Evolutionary conservation across 352 stramenopile genomes (phyloP).

Genomic region (Aphanomyces stellatus): DNA sequence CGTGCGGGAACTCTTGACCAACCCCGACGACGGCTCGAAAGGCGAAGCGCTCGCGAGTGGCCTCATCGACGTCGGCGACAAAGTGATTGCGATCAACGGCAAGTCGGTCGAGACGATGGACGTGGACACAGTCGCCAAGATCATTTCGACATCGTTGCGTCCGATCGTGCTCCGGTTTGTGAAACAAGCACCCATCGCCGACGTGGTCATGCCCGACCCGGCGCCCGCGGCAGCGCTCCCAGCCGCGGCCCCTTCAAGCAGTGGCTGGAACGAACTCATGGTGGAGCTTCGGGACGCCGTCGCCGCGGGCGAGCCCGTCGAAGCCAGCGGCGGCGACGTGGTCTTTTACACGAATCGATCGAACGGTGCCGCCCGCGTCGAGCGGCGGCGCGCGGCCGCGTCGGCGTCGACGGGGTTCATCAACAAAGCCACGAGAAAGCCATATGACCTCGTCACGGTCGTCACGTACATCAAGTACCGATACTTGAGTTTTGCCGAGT

Average conservation of each 20-base stretch:
- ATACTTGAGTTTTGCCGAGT: conserved; percentile 1
- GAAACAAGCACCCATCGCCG: neutral
- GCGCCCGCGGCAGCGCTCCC: neutral
- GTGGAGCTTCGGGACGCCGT: neutral
- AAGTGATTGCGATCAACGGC: conserved; percentile 11
- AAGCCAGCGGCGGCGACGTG: neutral
- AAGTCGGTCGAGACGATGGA: neutral
- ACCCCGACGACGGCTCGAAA: neutral
- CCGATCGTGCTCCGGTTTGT: neutral
- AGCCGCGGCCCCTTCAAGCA: neutral
- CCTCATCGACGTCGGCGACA: neutral
- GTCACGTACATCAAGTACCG: neutral
- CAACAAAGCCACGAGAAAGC: neutral
- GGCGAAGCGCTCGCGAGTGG: neutral
- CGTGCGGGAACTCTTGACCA: conserved; percentile 3
- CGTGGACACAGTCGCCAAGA: neutral
- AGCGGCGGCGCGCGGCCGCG: neutral
- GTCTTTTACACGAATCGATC: neutral
- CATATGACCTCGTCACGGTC: neutral
- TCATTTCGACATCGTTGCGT: neutral
- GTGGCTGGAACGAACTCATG: neutral
- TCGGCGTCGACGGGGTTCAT: neutral
- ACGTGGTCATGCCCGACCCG: neutral
- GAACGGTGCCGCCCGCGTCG: neutral
- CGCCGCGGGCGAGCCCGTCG: neutral